A percentile compares a stretch with the other conserved stretches of the same genome.
Conservation (phyloP, 2,329 filamentous ascomycete genomes). For the Hypoxylon sp. region DNA sequence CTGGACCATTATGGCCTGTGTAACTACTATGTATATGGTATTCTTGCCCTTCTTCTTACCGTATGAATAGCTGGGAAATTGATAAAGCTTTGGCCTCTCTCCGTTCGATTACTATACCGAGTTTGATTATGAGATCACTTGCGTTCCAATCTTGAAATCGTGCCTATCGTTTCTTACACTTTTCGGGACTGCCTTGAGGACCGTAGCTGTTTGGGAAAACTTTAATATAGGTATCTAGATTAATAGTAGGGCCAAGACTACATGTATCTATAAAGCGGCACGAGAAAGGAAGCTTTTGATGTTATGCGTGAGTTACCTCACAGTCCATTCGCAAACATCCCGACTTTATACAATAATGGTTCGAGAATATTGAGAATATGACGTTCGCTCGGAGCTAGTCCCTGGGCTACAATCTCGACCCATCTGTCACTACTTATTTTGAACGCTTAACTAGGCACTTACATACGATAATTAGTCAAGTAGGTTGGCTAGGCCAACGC, state of each 20-base stretch:
- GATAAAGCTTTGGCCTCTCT: constrained; percentile 33
- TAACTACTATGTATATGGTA: constrained; percentile 43
- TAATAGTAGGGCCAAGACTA: background rate
- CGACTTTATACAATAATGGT: constrained; percentile 10
- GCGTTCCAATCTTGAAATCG: background rate
- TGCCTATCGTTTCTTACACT: background rate
- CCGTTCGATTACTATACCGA: constrained; percentile 1
- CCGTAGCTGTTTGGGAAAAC: background rate
- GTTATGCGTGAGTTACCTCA: background rate
- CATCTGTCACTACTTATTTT: constrained; percentile 17
- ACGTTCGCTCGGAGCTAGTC: constrained; percentile 27
- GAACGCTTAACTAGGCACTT: constrained; percentile 6
- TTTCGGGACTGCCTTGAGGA: background rate
- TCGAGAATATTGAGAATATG: constrained; percentile 5
- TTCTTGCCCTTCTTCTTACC: constrained; percentile 33
- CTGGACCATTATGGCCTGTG: constrained; percentile 30
- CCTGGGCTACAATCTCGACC: constrained; percentile 29
- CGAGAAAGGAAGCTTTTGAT: background rate
- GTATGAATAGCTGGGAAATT: constrained; percentile 42
- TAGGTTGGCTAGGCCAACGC: constrained; percentile 14
- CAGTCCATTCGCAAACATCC: background rate
- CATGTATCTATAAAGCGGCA: background rate
- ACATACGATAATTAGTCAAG: constrained; percentile 1
- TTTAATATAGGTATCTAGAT: background rate
- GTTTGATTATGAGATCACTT: background rate